phyloP scores from a whole-genome alignment of 148 eudicot genomes.

The Rhododendron henanense region DNA sequence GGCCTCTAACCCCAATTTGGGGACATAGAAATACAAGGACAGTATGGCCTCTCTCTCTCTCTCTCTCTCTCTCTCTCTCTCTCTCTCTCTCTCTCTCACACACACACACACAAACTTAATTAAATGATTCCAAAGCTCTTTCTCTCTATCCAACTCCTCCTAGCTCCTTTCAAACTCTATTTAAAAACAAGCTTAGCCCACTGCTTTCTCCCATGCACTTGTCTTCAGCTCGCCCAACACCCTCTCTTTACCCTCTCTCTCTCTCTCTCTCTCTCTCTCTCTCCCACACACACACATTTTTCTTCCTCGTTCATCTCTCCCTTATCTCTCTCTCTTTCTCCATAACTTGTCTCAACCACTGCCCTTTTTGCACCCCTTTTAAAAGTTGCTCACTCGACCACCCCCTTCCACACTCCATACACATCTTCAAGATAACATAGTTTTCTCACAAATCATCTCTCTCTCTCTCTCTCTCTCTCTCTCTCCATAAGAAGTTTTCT shows the following conservation, averaged over 20 bases:
- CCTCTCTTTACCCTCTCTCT: constrained; percentile 16
- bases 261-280: constrained; percentile 9
- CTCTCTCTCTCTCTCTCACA: background rate
- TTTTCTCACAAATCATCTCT: constrained; percentile 10
- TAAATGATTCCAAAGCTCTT: background rate
- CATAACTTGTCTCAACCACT: constrained; percentile 30
- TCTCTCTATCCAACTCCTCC: background rate
- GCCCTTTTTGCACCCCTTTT: background rate
- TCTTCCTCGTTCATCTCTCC: constrained; percentile 18
- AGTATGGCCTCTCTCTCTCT: constrained; percentile 22
- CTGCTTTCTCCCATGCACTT: constrained; percentile 83
- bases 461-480: background rate
- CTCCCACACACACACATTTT: background rate
- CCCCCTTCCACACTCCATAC: background rate
- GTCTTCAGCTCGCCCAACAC: constrained; percentile 71
- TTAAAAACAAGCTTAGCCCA: constrained; percentile 46
- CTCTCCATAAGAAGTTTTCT: background rate
- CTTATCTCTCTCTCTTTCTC: constrained; percentile 19
- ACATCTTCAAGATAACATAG: constrained; percentile 1
- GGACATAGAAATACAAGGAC: constrained; percentile 13
- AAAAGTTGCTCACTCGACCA: constrained; percentile 1
- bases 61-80: background rate
- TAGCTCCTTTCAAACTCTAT: constrained; percentile 17
- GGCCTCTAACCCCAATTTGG: constrained; percentile 42
- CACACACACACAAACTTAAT: background rate